Base-by-base conservation (phyloP, 2,329 filamentous ascomycete genomes). In the Zymoseptoria ardabiliae region DNA sequence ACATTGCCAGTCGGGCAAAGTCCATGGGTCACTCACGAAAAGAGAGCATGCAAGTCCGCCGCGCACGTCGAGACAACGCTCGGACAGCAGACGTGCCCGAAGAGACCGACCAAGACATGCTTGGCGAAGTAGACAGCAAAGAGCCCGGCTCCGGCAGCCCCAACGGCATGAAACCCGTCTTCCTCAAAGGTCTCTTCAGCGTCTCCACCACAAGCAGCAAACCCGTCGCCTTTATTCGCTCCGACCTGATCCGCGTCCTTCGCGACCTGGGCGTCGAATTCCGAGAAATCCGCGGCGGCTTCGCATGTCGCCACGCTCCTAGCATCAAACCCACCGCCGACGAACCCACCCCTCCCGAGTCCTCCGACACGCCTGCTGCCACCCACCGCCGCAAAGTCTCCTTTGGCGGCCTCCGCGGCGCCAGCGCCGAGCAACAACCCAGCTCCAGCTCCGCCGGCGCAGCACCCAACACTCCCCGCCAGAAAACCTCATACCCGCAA, bases 151-250 rank as follows among this genome's bases (percentile, higher is more conserved):
- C 77, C 55, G 82, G 85, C 62, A 85, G 84, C 66, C 60, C 88
- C 4, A 91, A 95, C 66, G 84, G 93, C 61, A 87, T 93, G 56
- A 97, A 96, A 73, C 94, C 94, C 0, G 94, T 97, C 2, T 97
- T 89, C 73, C 83, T 99, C 59, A 99, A 97, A 75, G 94, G 94
- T 4, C 81, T 99, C 19, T 97, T 99, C 77, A 97, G 93, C 69
- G 94, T 97, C 57, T 95, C 91, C 3, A 99, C 94, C 0, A 99
- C 94, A 6, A 97, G 91, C 59, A 94, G 87, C 70, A 96, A 95
- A 71, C 90, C 93, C 0, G 84, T 97, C 10, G 80, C 86, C 1
- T 85, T 91, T 60, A 99, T 99, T 63, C 86, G 93, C 48, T 80
- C 85, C 6, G 94, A 99, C 71, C 90, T 99, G 67, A 95, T 95